phyloP scores from a whole-genome alignment of 2,329 filamentous ascomycete genomes.

The Tolypocladium nubicola region DNA sequence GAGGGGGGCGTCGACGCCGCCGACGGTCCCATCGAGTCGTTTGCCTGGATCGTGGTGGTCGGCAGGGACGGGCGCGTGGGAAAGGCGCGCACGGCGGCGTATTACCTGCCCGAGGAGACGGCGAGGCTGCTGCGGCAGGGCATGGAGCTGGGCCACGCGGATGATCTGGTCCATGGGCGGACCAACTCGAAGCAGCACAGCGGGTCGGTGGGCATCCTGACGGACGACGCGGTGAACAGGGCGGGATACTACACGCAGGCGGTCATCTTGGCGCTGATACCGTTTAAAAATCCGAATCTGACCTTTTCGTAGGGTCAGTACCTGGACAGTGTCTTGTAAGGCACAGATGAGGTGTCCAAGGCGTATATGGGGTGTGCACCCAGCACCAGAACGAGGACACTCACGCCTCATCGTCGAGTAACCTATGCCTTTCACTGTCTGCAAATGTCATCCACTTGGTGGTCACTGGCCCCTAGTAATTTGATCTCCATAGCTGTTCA shows the following conservation, averaged over 20 bases:
- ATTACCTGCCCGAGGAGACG: slow-evolving; percentile 26
- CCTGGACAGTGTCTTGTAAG: too few relatives aligned
- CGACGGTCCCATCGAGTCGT: slow-evolving; percentile 18
- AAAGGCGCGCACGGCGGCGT: slow-evolving; percentile 26
- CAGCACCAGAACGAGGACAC: too few relatives aligned
- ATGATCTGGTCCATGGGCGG: slow-evolving; percentile 25
- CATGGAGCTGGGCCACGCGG: slow-evolving; percentile 28
- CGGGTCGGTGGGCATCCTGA: slow-evolving; percentile 29
- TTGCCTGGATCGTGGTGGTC: slow-evolving; percentile 28
- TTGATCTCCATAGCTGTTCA: too few relatives aligned
- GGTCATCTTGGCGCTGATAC: slow-evolving; percentile 28
- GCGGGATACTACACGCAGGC: slow-evolving; percentile 26
- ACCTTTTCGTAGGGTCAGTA: slow-evolving; percentile 12
- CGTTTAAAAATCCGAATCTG: slow-evolving; percentile 24
- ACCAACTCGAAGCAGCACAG: slow-evolving; percentile 25
- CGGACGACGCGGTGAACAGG: slow-evolving; percentile 23
- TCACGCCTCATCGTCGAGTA: too few relatives aligned
- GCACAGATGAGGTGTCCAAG: too few relatives aligned
- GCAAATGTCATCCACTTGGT: too few relatives aligned
- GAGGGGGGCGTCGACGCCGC: slow-evolving; percentile 27
- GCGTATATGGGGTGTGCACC: too few relatives aligned
- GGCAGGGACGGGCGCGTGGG: slow-evolving; percentile 15
- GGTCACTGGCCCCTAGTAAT: too few relatives aligned
- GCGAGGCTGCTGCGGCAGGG: slow-evolving; percentile 22
- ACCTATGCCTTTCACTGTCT: too few relatives aligned